Evolutionary conservation across 2,329 filamentous ascomycete genomes (phyloP).

Genomic region (Parafenestella ontariensis): DNA sequence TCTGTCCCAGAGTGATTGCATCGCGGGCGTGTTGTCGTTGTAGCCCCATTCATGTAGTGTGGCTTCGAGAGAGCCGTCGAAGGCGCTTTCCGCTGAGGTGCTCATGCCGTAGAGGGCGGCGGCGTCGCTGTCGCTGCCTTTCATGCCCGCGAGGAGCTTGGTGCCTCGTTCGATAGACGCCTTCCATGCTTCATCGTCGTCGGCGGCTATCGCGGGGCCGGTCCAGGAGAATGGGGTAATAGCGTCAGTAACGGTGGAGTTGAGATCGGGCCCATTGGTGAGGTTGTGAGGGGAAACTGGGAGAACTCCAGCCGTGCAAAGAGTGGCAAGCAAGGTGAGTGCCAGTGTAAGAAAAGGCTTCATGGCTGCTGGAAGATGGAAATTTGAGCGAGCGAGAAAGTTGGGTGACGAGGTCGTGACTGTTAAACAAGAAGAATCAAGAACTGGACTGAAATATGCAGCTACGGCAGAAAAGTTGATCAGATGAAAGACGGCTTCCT

Average conservation of each 20-base stretch:
- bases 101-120: conserved; percentile 10
- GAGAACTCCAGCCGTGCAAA: background rate
- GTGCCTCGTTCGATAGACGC: conserved; percentile 11
- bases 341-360: background rate
- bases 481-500: no score
- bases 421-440: no score
- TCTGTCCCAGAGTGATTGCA: conserved; percentile 5
- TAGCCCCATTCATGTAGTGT: conserved; percentile 17
- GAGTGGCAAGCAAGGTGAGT: background rate
- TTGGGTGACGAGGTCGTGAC: no score
- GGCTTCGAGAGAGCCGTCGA: conserved; percentile 11
- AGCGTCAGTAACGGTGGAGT: background rate
- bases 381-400: background rate
- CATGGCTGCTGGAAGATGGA: background rate
- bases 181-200: conserved; percentile 6
- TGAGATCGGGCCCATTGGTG: background rate
- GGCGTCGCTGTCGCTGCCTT: conserved; percentile 11
- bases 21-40: conserved; percentile 11
- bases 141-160: conserved; percentile 20
- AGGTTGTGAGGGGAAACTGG: background rate
- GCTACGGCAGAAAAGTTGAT: no score
- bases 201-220: background rate
- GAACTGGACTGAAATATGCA: no score
- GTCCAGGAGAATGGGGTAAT: background rate
- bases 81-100: conserved; percentile 7